Conservation (phyloP, 2,329 filamentous ascomycete genomes). For the Ceratocystis albifundus region DNA sequence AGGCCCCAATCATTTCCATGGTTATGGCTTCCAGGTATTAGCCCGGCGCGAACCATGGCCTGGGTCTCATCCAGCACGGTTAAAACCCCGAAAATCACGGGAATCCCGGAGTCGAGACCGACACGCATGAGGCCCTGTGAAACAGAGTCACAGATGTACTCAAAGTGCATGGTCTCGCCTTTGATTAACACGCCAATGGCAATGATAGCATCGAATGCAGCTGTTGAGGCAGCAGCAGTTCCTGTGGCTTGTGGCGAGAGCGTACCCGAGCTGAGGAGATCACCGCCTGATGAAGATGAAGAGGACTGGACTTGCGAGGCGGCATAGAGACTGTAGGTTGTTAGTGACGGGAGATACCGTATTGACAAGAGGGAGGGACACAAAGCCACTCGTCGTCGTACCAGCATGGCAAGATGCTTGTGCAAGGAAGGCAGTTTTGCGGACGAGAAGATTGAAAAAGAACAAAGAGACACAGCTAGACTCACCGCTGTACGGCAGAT, state of each 20-base stretch:
- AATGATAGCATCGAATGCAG: slow-evolving; percentile 84
- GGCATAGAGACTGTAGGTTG: slow-evolving; percentile 54
- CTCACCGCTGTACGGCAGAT: slow-evolving; percentile 72
- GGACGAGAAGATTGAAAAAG: neutral
- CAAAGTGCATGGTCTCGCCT: slow-evolving; percentile 98
- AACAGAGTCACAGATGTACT: slow-evolving; percentile 90
- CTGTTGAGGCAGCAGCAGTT: slow-evolving; percentile 35
- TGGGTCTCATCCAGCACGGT: slow-evolving; percentile 85
- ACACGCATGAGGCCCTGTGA: slow-evolving; percentile 90
- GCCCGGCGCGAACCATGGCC: slow-evolving; percentile 69
- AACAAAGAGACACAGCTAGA: slow-evolving; percentile 22
- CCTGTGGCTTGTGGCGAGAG: slow-evolving; percentile 40
- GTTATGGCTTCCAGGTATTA: slow-evolving; percentile 83
- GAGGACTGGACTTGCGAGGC: slow-evolving; percentile 77
- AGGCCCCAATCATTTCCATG: slow-evolving; percentile 94
- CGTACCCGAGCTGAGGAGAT: slow-evolving; percentile 59
- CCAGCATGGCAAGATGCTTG: neutral
- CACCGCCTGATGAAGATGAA: slow-evolving; percentile 54
- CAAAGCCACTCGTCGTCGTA: neutral
- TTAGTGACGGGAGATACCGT: neutral
- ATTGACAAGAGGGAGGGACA: neutral
- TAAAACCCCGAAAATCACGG: slow-evolving; percentile 83
- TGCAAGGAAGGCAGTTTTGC: neutral
- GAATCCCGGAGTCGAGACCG: slow-evolving; percentile 76
- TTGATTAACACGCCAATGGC: slow-evolving; percentile 96